Percentiles rank a stretch among this genome's conserved stretches.
Conservation (phyloP, 257 asterid genomes). For the Solanum megistacrolobum region DNA sequence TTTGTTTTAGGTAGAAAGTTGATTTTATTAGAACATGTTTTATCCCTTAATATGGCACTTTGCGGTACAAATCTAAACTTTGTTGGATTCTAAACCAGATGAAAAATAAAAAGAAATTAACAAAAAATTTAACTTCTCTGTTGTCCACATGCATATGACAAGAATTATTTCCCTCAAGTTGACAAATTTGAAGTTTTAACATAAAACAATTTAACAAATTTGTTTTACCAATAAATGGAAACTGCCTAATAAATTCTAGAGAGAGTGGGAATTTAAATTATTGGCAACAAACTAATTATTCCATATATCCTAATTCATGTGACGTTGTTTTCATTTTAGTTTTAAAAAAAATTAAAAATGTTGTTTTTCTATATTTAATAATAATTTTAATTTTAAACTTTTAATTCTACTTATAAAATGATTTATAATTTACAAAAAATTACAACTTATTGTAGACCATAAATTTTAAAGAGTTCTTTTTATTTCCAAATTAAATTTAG, state of each 20-base stretch:
- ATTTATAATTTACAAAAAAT: too few species aligned
- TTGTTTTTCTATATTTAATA: accelerated
- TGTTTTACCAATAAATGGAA: background rate
- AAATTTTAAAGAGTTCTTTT: too few species aligned
- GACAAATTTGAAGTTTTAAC: background rate
- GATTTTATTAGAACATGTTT: accelerated
- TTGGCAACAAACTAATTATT: background rate
- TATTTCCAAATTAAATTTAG: too few species aligned
- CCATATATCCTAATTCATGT: accelerated
- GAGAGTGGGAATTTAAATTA: background rate
- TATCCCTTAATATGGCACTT: accelerated
- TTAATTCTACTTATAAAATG: background rate
- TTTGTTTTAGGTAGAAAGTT: accelerated
- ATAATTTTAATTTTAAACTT: background rate
- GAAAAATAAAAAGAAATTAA: too few species aligned
- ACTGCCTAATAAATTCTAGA: background rate
- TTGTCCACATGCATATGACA: background rate
- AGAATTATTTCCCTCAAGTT: background rate
- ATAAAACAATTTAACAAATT: background rate
- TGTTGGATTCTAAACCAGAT: too few species aligned
- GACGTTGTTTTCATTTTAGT: accelerated
- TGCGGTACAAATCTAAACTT: accelerated
- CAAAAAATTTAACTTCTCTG: too few species aligned
- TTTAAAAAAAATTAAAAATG: background rate
- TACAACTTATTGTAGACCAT: too few species aligned